phyloP scores from a whole-genome alignment of 1,284 basidiomycete genomes.

The Leccinum griseonigrum region DNA sequence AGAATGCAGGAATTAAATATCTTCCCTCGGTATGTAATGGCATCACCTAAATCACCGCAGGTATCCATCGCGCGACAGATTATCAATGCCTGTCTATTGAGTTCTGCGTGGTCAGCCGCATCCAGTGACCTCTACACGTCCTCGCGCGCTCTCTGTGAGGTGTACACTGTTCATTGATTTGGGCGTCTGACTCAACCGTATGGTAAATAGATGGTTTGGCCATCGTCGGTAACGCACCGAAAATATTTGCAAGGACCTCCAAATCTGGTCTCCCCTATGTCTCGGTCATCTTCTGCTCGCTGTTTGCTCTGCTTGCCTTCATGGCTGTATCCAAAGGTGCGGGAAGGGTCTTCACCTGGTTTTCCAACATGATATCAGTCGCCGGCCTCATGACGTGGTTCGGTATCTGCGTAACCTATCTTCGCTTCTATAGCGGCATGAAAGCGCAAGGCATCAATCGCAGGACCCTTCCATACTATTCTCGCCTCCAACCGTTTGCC shows the following conservation, averaged over 20 bases:
- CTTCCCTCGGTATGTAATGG: slow-evolving; percentile 45
- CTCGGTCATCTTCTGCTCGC: slow-evolving; percentile 63
- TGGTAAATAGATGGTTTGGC: slow-evolving; percentile 69
- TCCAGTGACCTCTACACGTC: slow-evolving; percentile 82
- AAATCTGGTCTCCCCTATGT: slow-evolving; percentile 74
- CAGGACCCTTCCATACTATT: slow-evolving; percentile 61
- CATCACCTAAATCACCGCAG: neutral
- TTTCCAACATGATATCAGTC: slow-evolving; percentile 69
- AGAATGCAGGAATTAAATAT: slow-evolving; percentile 59
- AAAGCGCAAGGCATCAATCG: slow-evolving; percentile 77
- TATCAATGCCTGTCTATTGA: slow-evolving; percentile 85
- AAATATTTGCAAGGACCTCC: slow-evolving; percentile 66
- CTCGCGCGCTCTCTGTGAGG: slow-evolving; percentile 76
- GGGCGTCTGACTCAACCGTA: neutral
- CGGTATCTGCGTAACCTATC: slow-evolving; percentile 76
- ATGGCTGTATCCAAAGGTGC: slow-evolving; percentile 64
- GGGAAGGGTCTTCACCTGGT: slow-evolving; percentile 74
- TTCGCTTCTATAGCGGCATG: slow-evolving; percentile 76
- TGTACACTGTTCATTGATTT: neutral
- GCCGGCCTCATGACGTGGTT: slow-evolving; percentile 78
- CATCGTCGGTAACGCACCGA: slow-evolving; percentile 74
- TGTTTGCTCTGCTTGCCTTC: slow-evolving; percentile 72
- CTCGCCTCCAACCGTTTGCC: slow-evolving; percentile 63
- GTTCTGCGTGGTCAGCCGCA: slow-evolving; percentile 85
- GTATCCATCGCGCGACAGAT: slow-evolving; percentile 47